phyloP scores from a whole-genome alignment of 192 early-diverging fungal genomes.

The Coemansia sp. region DNA sequence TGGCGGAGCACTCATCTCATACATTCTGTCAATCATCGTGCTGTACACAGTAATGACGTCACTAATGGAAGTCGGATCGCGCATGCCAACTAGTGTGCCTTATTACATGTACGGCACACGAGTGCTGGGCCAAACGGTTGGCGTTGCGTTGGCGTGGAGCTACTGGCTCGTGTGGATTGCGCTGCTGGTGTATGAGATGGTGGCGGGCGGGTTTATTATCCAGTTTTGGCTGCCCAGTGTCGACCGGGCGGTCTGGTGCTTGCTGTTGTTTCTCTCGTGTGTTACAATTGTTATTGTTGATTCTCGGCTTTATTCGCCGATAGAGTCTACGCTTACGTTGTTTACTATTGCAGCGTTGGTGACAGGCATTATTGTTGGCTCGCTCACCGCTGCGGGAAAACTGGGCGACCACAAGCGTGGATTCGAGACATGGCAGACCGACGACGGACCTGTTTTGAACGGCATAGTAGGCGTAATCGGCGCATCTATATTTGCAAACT shows the following conservation, averaged over 20 bases:
- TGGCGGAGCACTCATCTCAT: slow-evolving; percentile 19
- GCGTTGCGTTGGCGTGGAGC: slow-evolving; percentile 20
- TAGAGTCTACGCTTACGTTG: slow-evolving; percentile 13
- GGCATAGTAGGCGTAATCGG: slow-evolving; percentile 18
- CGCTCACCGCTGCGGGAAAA: slow-evolving; percentile 16
- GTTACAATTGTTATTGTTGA: slow-evolving; percentile 18
- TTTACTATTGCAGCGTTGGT: slow-evolving; percentile 15
- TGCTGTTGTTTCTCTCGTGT: slow-evolving; percentile 13
- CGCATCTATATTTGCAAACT: slow-evolving; percentile 19
- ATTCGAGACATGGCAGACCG: slow-evolving; percentile 19
- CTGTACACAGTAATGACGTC: slow-evolving; percentile 27
- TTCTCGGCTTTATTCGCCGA: slow-evolving; percentile 16
- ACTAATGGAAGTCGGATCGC: slow-evolving; percentile 22
- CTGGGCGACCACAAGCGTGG: slow-evolving; percentile 26
- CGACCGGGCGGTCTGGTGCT: slow-evolving; percentile 19
- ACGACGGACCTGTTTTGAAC: slow-evolving; percentile 15
- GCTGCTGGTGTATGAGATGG: slow-evolving; percentile 20
- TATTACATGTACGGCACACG: slow-evolving; percentile 24
- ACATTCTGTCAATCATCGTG: slow-evolving; percentile 1
- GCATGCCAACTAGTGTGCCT: slow-evolving; percentile 16
- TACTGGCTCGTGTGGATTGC: slow-evolving; percentile 26
- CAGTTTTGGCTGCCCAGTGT: slow-evolving; percentile 26
- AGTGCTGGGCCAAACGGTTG: slow-evolving; percentile 15
- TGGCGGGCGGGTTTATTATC: slow-evolving; percentile 15
- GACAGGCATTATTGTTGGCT: slow-evolving; percentile 14